phyloP scores from a whole-genome alignment of 768 basidiomycete genomes.

The Naganishia onofrii region DNA sequence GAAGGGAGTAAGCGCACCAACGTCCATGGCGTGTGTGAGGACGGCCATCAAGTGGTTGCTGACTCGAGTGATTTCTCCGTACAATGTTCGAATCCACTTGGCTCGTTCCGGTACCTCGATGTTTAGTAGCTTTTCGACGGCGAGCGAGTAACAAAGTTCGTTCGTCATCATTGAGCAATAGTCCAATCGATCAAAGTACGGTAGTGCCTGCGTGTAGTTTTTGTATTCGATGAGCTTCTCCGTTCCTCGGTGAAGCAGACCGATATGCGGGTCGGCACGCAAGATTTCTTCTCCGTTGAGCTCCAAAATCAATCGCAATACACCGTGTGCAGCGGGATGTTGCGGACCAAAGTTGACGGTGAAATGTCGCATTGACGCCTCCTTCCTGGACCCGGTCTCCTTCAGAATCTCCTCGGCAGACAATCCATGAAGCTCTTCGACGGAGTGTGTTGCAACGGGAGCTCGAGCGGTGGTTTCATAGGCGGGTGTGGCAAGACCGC shows the following conservation, averaged over 20 bases:
- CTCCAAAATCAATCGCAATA: conserved; percentile 93
- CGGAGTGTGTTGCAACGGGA: conserved; percentile 44
- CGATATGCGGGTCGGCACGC: conserved; percentile 66
- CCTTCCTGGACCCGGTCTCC: conserved; percentile 68
- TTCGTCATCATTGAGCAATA: conserved; percentile 99
- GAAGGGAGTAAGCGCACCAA: conserved; percentile 97
- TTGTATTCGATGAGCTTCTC: conserved; percentile 99
- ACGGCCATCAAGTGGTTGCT: conserved; percentile 98
- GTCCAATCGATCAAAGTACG: conserved; percentile 98
- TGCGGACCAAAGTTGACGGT: conserved; percentile 98
- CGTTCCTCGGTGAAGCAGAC: conserved; percentile 92
- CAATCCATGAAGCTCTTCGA: conserved; percentile 65
- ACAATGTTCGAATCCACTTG: conserved; percentile 95
- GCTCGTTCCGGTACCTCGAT: conserved; percentile 95
- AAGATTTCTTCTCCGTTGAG: conserved; percentile 77
- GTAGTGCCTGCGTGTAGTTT: conserved; percentile 93
- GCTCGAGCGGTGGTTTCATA: conserved; percentile 16
- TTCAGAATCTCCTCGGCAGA: conserved; percentile 73
- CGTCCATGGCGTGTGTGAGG: conserved; percentile 67
- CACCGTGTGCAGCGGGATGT: conserved; percentile 98
- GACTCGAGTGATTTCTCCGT: conserved; percentile 93
- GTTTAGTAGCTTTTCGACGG: conserved; percentile 96
- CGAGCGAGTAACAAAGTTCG: conserved; percentile 92
- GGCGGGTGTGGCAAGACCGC: conserved; percentile 24
- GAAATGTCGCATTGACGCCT: conserved; percentile 85